Conservation (phyloP, 1,139 yeast species). For the Nakaseomyces nivariensis region DNA sequence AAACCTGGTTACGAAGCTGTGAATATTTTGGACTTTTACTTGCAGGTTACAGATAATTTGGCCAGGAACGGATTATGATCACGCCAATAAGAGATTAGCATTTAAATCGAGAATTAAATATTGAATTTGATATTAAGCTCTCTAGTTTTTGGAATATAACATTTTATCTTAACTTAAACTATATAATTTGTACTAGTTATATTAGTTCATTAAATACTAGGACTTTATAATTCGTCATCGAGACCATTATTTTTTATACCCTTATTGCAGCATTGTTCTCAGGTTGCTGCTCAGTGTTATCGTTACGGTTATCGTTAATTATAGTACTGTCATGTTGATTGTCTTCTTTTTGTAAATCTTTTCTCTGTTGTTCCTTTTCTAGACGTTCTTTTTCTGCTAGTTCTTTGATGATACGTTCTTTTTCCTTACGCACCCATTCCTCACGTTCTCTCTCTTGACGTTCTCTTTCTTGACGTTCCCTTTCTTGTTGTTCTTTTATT, state of each 20-base stretch:
- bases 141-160: too few species aligned
- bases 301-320: too few species aligned
- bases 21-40: constrained; percentile 65
- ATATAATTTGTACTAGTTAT: neutral
- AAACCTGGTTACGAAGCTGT: constrained; percentile 20
- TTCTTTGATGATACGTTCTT: too few species aligned
- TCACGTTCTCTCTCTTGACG: too few species aligned
- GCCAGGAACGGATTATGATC: constrained; percentile 51
- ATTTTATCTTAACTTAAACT: neutral
- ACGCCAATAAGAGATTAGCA: neutral
- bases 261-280: neutral
- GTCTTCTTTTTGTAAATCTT: neutral
- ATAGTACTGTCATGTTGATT: too few species aligned
- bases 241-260: too few species aligned
- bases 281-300: too few species aligned
- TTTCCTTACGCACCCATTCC: too few species aligned
- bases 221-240: neutral
- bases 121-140: too few species aligned
- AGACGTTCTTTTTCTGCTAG: neutral
- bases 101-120: too few species aligned
- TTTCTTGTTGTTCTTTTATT: too few species aligned
- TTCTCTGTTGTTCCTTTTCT: neutral
- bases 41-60: constrained; percentile 61
- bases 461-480: too few species aligned
- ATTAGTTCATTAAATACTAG: neutral